Conservation (phyloP, 192 early-diverging fungal species). For the Lobulomyces angularis region DNA sequence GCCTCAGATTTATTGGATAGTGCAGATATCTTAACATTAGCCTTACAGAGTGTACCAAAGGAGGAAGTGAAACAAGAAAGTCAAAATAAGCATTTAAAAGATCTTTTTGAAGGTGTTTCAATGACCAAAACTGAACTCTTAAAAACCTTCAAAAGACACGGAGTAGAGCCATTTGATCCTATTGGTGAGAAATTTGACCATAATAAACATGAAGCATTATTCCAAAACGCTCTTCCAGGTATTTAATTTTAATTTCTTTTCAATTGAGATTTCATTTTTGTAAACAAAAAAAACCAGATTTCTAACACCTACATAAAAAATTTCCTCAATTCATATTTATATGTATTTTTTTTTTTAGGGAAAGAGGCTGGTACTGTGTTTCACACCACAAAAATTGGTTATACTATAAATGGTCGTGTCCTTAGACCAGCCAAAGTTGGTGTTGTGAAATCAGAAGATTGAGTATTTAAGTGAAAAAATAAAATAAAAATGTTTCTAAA, state of each 20-base stretch:
- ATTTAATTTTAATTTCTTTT: too few relatives aligned
- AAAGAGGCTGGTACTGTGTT: conserved; percentile 83
- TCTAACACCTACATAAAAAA: too few relatives aligned
- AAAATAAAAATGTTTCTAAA: too few relatives aligned
- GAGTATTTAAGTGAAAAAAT: too few relatives aligned
- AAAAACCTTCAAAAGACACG: conserved; percentile 75
- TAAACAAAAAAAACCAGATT: too few relatives aligned
- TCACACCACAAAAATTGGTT: conserved; percentile 88
- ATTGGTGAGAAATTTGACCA: conserved; percentile 86
- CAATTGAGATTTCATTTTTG: too few relatives aligned
- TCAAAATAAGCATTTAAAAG: conserved; percentile 47
- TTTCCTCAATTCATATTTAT: too few relatives aligned
- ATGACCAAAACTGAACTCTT: conserved; percentile 81
- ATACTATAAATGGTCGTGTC: conserved; percentile 79
- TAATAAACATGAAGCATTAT: conserved; percentile 87
- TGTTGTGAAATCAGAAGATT: conserved; percentile 44
- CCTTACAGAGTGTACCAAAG: conserved; percentile 76
- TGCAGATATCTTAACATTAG: conserved; percentile 80
- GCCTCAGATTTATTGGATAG: conserved; percentile 90
- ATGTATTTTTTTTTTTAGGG: too few relatives aligned
- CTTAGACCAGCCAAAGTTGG: conserved; percentile 92
- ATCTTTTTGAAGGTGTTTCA: conserved; percentile 75
- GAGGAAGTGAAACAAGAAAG: conserved; percentile 33
- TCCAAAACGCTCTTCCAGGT: conserved; percentile 79
- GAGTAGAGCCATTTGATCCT: conserved; percentile 69